Evolutionary conservation across 2,329 filamentous ascomycete genomes (phyloP).

Genomic region (Bipolaris zeicola): DNA sequence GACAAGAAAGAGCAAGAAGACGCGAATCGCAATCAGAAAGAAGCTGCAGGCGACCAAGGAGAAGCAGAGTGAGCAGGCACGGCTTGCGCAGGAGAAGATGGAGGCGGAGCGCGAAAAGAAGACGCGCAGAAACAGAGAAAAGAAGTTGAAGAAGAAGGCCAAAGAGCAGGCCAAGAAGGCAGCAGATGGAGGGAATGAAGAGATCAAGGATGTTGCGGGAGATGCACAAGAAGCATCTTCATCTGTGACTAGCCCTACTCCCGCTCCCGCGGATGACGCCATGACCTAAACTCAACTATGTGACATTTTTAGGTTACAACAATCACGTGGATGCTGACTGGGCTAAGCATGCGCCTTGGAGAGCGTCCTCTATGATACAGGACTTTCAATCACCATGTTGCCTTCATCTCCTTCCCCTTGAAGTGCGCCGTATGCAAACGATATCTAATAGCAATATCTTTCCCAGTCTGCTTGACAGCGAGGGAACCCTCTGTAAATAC

Average conservation of each 20-base stretch:
- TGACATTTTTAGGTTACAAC: not conserved
- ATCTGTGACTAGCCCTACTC: not conserved
- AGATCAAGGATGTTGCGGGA: not conserved
- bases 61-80: conserved; percentile 33
- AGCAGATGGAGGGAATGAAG: conserved; percentile 13
- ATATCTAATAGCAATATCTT: not conserved
- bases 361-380: too few species aligned
- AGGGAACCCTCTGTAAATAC: not conserved
- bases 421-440: too few species aligned
- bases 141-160: conserved; percentile 47
- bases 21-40: conserved; percentile 41
- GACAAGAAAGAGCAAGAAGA: conserved; percentile 45
- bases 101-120: conserved; percentile 45
- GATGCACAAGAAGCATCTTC: not conserved
- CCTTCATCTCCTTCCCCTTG: too few species aligned
- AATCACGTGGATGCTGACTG: not conserved
- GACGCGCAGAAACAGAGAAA: conserved; percentile 45
- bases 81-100: conserved; percentile 39
- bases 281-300: not conserved
- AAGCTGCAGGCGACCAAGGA: conserved; percentile 35
- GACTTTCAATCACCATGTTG: too few species aligned
- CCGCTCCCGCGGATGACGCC: not conserved
- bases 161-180: conserved; percentile 43
- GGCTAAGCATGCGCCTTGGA: not conserved
- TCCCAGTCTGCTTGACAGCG: not conserved